Conservation (phyloP, 2,329 filamentous ascomycete genomes). For the Cordyceps tenuipes region DNA sequence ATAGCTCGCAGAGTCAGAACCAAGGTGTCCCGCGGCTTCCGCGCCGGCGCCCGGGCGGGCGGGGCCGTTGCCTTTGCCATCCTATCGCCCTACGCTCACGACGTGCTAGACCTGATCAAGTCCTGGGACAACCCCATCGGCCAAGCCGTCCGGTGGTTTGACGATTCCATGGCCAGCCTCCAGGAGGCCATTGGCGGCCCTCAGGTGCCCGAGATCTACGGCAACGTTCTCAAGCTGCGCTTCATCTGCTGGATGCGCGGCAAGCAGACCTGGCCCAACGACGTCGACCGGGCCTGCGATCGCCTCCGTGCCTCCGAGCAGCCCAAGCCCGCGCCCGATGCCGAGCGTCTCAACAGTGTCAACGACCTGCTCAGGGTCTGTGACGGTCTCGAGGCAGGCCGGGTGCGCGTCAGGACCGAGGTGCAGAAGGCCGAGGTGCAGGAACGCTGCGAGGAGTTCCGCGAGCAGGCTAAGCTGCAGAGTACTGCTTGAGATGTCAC, state of each 20-base stretch:
- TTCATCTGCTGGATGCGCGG: neutral
- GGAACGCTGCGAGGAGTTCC: neutral
- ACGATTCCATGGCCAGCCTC: neutral
- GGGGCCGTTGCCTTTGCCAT: neutral
- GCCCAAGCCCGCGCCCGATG: neutral
- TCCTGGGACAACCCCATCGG: conserved; percentile 1
- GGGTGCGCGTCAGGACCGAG: neutral
- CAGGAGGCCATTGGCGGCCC: neutral
- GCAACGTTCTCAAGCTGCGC: neutral
- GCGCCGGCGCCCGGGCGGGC: neutral
- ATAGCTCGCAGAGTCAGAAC: neutral
- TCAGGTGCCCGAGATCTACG: neutral
- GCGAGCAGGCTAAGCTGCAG: neutral
- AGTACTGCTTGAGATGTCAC: neutral
- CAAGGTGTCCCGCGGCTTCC: neutral
- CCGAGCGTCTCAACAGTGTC: neutral
- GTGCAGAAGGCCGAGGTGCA: neutral
- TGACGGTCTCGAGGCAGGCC: neutral
- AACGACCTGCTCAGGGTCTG: neutral
- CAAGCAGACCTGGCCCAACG: neutral
- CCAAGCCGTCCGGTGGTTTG: neutral
- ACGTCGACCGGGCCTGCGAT: neutral
- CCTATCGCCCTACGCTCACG: neutral
- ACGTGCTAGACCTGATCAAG: neutral
- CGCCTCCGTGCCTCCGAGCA: neutral